Conservation (phyloP, 2,329 filamentous ascomycete species). For the Penicillium sp. region DNA sequence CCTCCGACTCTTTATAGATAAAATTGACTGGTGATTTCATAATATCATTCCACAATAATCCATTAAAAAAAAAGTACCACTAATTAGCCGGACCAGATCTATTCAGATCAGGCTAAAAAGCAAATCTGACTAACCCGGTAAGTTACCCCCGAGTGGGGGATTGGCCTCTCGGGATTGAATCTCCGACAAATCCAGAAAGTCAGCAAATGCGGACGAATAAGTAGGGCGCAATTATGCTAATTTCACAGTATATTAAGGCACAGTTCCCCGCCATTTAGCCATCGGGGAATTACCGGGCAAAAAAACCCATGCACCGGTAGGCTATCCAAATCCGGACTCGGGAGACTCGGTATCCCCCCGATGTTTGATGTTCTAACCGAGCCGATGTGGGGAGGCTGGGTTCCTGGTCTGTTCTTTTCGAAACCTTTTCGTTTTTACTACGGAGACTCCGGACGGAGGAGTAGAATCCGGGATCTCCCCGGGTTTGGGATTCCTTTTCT, state of each 20-base stretch:
- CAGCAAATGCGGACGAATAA: neutral
- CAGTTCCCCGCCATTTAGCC: constrained; percentile 1
- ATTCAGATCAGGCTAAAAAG: neutral
- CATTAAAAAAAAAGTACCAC: neutral
- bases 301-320: constrained; percentile 3
- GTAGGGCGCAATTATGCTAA: neutral
- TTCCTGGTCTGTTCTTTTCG: constrained; percentile 5
- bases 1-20: neutral
- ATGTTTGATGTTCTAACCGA: constrained; percentile 6
- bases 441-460: neutral
- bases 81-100: neutral
- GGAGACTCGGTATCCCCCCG: constrained; percentile 12
- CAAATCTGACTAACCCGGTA: neutral
- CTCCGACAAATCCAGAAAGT: neutral
- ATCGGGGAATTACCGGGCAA: constrained; percentile 2
- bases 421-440: neutral
- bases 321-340: constrained; percentile 7
- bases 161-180: neutral
- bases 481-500: neutral
- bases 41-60: too few species aligned
- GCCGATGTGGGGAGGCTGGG: constrained; percentile 13
- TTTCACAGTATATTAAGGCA: neutral
- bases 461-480: neutral
- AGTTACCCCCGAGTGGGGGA: neutral
- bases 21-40: neutral